Conservation (phyloP, 2,329 filamentous ascomycete genomes). For the Ceratocystis destructans region DNA sequence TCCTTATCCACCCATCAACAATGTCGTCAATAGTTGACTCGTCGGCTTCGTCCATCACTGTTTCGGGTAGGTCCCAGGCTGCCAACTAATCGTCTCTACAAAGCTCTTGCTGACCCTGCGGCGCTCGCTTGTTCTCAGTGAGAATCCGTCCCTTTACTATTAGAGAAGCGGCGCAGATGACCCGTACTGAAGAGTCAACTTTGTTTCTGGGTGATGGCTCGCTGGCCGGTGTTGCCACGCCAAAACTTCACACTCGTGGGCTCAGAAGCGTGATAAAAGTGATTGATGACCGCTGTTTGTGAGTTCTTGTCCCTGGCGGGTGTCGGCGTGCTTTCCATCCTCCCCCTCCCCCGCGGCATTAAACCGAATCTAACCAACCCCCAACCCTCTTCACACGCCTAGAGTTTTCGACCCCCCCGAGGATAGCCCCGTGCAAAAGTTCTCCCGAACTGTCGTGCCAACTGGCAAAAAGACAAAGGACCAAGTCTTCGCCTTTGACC, state of each 20-base stretch:
- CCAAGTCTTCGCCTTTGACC: conserved; percentile 92
- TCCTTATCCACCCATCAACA: not conserved
- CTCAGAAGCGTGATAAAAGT: conserved; percentile 90
- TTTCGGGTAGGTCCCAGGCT: conserved; percentile 35
- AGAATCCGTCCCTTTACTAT: conserved; percentile 66
- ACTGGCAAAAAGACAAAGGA: conserved; percentile 90
- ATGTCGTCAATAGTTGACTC: conserved; percentile 26
- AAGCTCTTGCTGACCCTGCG: not conserved
- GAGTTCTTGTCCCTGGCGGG: conserved; percentile 30
- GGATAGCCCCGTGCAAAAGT: conserved; percentile 79
- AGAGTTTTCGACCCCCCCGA: conserved; percentile 97
- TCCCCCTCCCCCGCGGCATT: too few relatives aligned
- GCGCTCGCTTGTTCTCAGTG: conserved; percentile 31
- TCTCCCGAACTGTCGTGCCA: conserved; percentile 66
- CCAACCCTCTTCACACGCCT: not conserved
- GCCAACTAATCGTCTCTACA: not conserved
- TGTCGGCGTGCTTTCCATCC: too few relatives aligned
- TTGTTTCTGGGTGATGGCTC: conserved; percentile 95
- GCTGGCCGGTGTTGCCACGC: conserved; percentile 70
- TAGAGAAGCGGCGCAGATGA: conserved; percentile 84
- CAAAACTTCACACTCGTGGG: conserved; percentile 73
- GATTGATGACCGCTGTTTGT: conserved; percentile 92
- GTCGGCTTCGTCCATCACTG: conserved; percentile 45
- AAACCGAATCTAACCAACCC: too few relatives aligned
- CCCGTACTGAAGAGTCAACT: conserved; percentile 65